Base-by-base conservation (phyloP, 148 eudicot genomes). In the Camellia sinensis region DNA sequence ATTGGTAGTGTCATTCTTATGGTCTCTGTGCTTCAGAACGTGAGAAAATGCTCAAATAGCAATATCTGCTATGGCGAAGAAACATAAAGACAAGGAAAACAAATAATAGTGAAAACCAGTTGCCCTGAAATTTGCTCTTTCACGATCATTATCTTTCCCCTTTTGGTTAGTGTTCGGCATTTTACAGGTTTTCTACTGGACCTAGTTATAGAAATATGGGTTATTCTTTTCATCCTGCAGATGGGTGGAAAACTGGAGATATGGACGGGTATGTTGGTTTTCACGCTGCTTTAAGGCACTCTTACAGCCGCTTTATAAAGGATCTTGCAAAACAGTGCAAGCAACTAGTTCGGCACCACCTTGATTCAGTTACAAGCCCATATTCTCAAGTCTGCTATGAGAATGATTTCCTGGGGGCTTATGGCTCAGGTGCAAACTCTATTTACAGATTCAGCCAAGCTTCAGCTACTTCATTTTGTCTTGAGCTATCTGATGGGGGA, bases 281-380 rank as follows among this genome's bases (percentile, higher is more conserved):
- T 75, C 98, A 92, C 82, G 99, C 95, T 79, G 91, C 99, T 65
- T 88, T 93, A 74, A 88, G 97, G 86, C 91, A 90, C 84, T 94
- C 98, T 18, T 96, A 92, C 85, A 88, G 84, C 76, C 76, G 86
- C 50, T 96, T 96, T 79, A 81, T 96, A 45, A 92, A 87, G 80
- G 91, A 94, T 88, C 91, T 94, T 6, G 77, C 94, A 40, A 91
- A 87, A 82, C 92, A 96, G 82, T 94, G 99, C 87, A 94, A 96
- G 83, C 89, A 96, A 81, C 89, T 96, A 29, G 92, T 94, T 56
- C 81, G 94, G 52, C 97, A 96, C 85, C 99, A 96, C 82, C 95
- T 96, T 84, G 99, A 96, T 85, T 93, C 98, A 81, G 98, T 92
- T 5, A 94, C 99, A 78, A 96, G 99, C 84, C 97, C 97, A 22